A percentile compares a stretch with the other conserved stretches of the same genome.
These are phyloP conservation scores for Lepidium sativum DNA, from an alignment of 345 rosid species.

Conservation along the genomic window DNA sequence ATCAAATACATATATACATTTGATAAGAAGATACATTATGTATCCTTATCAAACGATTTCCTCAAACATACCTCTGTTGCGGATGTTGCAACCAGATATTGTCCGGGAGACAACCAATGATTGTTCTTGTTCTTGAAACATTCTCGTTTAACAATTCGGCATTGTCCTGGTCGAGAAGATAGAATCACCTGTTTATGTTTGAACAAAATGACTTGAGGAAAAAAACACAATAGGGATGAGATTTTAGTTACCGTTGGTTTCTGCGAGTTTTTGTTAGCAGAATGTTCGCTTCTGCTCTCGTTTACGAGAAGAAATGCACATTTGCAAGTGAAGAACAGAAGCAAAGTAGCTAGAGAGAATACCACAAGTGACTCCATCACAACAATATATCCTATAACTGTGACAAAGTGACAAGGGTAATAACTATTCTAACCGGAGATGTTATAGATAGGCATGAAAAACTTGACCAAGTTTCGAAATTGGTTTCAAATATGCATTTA, in stretches of 20 bases:
- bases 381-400: slow-evolving; percentile 57
- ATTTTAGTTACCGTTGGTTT: slow-evolving; percentile 25
- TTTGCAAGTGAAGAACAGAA: slow-evolving; percentile 71
- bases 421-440: no score
- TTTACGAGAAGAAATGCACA: slow-evolving; percentile 51
- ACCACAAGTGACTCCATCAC: slow-evolving; percentile 45
- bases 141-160: not conserved
- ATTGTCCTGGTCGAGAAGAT: slow-evolving; percentile 9
- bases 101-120: not conserved
- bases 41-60: no score
- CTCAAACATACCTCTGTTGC: no score
- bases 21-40: no score
- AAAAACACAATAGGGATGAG: no score
- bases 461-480: not conserved
- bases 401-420: not conserved
- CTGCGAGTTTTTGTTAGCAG: slow-evolving; percentile 7
- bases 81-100: no score
- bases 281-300: slow-evolving; percentile 27
- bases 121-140: not conserved
- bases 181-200: not conserved
- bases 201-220: not conserved
- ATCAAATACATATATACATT: no score
- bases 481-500: no score
- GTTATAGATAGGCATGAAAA: no score
- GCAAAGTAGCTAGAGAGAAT: slow-evolving; percentile 41